phyloP scores from a whole-genome alignment of 345 rosid genomes.

The Brassica juncea region DNA sequence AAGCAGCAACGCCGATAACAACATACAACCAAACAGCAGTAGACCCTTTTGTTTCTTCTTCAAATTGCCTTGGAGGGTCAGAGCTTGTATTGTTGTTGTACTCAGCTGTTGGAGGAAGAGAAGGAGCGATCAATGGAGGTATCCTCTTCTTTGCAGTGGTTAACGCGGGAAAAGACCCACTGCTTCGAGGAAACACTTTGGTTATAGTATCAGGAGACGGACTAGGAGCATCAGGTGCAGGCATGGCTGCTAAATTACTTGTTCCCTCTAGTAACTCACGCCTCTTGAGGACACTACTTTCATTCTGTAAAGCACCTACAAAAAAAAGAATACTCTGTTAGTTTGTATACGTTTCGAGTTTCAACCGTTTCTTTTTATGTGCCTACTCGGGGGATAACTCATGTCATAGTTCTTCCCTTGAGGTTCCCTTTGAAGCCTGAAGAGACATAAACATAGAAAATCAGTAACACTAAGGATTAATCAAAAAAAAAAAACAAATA shows the following conservation, averaged over 20 bases:
- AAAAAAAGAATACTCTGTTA: background rate
- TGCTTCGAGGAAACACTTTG: slow-evolving; percentile 62
- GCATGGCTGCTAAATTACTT: slow-evolving; percentile 63
- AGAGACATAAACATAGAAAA: slow-evolving; percentile 12
- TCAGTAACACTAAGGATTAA: slow-evolving; percentile 6
- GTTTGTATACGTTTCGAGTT: slow-evolving; percentile 1
- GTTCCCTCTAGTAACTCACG: slow-evolving; percentile 68
- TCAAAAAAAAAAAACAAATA: background rate
- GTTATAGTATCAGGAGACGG: slow-evolving; percentile 44
- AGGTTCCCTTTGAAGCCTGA: slow-evolving; percentile 20
- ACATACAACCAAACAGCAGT: slow-evolving; percentile 56
- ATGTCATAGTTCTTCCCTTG: background rate
- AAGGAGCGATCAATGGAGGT: slow-evolving; percentile 27
- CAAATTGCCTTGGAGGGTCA: slow-evolving; percentile 16
- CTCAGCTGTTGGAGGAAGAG: slow-evolving; percentile 28
- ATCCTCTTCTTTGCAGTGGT: slow-evolving; percentile 48
- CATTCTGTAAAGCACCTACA: slow-evolving; percentile 30
- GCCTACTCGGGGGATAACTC: slow-evolving; percentile 27
- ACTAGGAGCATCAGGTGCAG: slow-evolving; percentile 41
- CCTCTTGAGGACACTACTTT: slow-evolving; percentile 46
- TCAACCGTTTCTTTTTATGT: background rate
- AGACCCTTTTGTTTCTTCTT: slow-evolving; percentile 35
- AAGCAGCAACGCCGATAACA: slow-evolving; percentile 43
- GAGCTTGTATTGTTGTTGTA: slow-evolving; percentile 12
- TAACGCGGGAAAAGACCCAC: slow-evolving; percentile 84